Evolutionary conservation across 1,139 yeast genomes (phyloP).

Genomic region (Yamadazyma taylorii): DNA sequence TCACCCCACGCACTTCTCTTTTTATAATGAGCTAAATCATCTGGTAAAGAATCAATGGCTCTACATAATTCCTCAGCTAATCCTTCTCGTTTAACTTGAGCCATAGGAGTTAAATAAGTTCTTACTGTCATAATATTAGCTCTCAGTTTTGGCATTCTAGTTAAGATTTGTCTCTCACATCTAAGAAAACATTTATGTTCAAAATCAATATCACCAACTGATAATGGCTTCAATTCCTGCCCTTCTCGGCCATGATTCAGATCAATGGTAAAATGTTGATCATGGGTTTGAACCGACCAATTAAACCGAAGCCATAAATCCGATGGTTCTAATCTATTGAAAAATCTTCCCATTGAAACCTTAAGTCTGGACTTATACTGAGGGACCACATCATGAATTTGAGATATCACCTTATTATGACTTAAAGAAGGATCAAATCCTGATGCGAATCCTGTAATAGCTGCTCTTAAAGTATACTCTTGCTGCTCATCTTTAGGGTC

Average conservation of each 20-base stretch:
- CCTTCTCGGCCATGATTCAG: constrained; percentile 37
- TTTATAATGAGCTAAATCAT: constrained; percentile 58
- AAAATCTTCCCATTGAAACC: constrained; percentile 39
- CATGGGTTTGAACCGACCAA: constrained; percentile 45
- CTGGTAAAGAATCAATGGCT: constrained; percentile 63
- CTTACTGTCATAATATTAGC: constrained; percentile 43
- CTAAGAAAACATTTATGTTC: constrained; percentile 37
- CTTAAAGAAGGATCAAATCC: constrained; percentile 42
- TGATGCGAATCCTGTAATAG: constrained; percentile 41
- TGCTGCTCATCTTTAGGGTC: constrained; percentile 30
- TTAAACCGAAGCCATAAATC: constrained; percentile 44
- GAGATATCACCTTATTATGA: constrained; percentile 36
- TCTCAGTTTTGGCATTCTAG: constrained; percentile 38
- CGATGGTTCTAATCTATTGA: constrained; percentile 33
- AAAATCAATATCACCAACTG: constrained; percentile 34
- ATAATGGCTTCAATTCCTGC: constrained; percentile 23
- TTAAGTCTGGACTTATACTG: constrained; percentile 35
- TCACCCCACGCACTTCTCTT: constrained; percentile 64
- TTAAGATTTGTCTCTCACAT: constrained; percentile 42
- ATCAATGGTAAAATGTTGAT: constrained; percentile 25
- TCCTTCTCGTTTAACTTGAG: constrained; percentile 36
- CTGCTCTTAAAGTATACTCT: constrained; percentile 38
- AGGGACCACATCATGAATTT: constrained; percentile 44
- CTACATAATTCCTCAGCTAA: constrained; percentile 44
- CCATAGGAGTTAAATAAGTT: constrained; percentile 41